These are phyloP conservation scores for Ramaria sp. DNA, from an alignment of 768 basidiomycete species.

Conservation along the genomic window DNA sequence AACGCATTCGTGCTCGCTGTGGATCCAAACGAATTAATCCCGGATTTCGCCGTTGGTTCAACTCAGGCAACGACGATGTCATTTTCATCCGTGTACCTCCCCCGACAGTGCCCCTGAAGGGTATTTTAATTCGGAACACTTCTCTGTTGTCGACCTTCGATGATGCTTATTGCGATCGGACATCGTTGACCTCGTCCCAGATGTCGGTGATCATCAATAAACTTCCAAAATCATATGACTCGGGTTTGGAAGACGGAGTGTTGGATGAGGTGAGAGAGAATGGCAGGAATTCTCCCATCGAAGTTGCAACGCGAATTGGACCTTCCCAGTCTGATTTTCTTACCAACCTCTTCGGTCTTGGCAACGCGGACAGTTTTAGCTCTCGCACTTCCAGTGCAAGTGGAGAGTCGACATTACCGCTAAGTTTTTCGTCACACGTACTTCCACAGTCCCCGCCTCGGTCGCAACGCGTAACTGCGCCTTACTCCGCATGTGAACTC, in stretches of 20 bases:
- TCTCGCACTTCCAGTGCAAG: neutral
- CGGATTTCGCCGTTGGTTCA: neutral
- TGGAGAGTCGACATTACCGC: neutral
- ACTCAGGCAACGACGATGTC: neutral
- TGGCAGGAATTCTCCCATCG: neutral
- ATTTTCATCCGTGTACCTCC: neutral
- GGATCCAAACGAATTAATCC: neutral
- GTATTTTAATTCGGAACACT: neutral
- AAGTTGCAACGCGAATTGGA: neutral
- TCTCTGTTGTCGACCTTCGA: neutral
- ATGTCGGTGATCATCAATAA: neutral
- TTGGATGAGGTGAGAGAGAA: neutral
- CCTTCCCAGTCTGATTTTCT: constrained; percentile 1
- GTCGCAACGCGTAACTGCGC: neutral
- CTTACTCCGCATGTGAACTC: neutral
- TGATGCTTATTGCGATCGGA: neutral
- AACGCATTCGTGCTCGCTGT: neutral
- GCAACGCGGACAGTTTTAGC: neutral
- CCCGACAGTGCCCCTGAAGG: neutral
- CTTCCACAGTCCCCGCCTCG: neutral
- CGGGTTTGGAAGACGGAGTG: neutral
- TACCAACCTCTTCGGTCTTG: neutral
- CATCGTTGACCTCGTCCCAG: neutral
- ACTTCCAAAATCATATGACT: neutral
- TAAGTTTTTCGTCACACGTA: neutral